phyloP scores from a whole-genome alignment of 2,329 filamentous ascomycete genomes.

The Hymenoscyphus occultus region DNA sequence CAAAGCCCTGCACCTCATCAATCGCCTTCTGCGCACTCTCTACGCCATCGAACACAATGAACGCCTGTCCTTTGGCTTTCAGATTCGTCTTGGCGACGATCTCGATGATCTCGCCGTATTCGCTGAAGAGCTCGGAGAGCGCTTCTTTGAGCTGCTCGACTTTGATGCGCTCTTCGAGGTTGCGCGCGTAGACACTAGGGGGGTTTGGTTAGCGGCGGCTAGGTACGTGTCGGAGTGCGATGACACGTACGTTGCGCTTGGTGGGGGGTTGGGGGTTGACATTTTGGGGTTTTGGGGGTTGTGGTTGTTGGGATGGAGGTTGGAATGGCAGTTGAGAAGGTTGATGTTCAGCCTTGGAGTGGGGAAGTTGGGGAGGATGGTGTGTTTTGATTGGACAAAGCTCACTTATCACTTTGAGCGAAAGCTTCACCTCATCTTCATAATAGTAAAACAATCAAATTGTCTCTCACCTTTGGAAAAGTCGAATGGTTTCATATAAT shows the following conservation, averaged over 20 bases:
- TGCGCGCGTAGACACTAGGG: conserved; percentile 66
- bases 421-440: not conserved
- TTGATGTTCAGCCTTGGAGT: conserved; percentile 1
- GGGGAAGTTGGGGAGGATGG: not conserved
- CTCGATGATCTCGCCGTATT: conserved; percentile 83
- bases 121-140: conserved; percentile 75
- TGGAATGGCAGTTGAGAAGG: not conserved
- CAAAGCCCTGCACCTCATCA: conserved; percentile 87
- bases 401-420: not conserved
- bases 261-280: conserved; percentile 26
- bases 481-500: too few relatives aligned
- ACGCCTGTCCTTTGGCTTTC: conserved; percentile 92
- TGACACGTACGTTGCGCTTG: conserved; percentile 70
- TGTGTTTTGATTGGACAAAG: not conserved
- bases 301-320: not conserved
- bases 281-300: not conserved
- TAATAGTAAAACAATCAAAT: too few relatives aligned
- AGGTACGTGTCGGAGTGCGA: conserved; percentile 64
- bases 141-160: conserved; percentile 71
- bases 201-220: conserved; percentile 25
- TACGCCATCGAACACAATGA: conserved; percentile 83
- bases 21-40: conserved; percentile 78
- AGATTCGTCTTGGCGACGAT: conserved; percentile 86
- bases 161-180: conserved; percentile 91
- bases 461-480: too few relatives aligned